Conservation (phyloP, 139 green algal genomes). For the Prasinococcaceae sp. region DNA sequence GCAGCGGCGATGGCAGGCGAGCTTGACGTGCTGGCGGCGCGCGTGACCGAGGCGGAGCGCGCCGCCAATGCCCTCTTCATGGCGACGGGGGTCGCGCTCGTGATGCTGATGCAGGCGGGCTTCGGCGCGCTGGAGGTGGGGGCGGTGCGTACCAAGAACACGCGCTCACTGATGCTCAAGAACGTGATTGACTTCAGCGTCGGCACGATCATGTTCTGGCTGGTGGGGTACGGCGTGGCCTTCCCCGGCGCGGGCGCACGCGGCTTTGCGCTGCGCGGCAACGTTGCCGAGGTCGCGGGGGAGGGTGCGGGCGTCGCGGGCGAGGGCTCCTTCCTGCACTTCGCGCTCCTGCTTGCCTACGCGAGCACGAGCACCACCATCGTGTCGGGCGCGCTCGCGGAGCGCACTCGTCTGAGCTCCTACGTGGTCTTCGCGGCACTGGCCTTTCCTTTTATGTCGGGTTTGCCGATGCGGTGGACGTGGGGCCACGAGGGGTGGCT, state of each 20-base stretch:
- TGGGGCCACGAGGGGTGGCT: slow-evolving; percentile 37
- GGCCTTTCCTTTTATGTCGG: slow-evolving; percentile 55
- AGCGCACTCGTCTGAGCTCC: slow-evolving; percentile 34
- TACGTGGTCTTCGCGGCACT: slow-evolving; percentile 50
- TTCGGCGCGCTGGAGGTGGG: no score
- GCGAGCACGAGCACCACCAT: slow-evolving; percentile 56
- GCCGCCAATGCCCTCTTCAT: no score
- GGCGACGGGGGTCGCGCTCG: no score
- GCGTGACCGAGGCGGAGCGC: no score
- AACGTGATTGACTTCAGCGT: slow-evolving; percentile 25
- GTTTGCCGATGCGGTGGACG: slow-evolving; percentile 40
- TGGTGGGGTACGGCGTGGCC: slow-evolving; percentile 47
- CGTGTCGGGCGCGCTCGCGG: slow-evolving; percentile 28
- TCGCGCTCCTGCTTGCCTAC: slow-evolving; percentile 36
- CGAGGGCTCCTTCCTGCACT: not conserved
- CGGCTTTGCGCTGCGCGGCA: not conserved
- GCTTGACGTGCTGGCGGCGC: no score
- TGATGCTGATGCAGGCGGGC: no score
- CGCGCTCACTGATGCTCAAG: not conserved
- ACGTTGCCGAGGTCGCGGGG: not conserved
- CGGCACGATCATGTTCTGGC: slow-evolving; percentile 18
- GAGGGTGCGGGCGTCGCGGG: not conserved
- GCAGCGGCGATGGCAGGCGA: no score
- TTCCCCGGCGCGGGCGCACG: slow-evolving; percentile 23
- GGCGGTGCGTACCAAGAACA: no score